phyloP scores from a whole-genome alignment of 345 rosid species.

The Arabis alpina region DNA sequence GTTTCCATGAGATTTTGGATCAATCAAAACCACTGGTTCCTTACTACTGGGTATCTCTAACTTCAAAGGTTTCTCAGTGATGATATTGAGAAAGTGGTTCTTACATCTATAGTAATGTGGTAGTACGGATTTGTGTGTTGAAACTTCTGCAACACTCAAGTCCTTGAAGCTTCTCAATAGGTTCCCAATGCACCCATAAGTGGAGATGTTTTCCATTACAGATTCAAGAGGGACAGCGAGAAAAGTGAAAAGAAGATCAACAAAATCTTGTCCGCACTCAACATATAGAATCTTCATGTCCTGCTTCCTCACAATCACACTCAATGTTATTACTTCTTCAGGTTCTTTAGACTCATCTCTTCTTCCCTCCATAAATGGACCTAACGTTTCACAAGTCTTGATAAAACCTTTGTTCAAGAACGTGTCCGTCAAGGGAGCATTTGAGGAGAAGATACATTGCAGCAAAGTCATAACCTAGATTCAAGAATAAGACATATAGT shows the following conservation, averaged over 20 bases:
- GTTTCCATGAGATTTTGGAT: neutral
- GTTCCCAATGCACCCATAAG: slow-evolving; percentile 21
- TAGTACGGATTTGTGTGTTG: neutral
- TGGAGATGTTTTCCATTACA: neutral
- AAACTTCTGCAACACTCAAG: neutral
- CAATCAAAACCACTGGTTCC: neutral
- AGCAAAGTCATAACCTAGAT: slow-evolving; percentile 27
- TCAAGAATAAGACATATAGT: neutral
- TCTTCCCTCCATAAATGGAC: neutral
- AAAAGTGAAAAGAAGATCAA: slow-evolving; percentile 26
- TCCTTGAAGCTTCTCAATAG: slow-evolving; percentile 14
- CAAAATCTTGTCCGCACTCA: slow-evolving; percentile 31
- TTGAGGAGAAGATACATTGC: slow-evolving; percentile 9
- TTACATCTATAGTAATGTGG: neutral
- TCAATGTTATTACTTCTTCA: slow-evolving; percentile 1
- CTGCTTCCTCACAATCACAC: neutral
- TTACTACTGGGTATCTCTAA: fast-evolving
- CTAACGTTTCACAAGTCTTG: neutral
- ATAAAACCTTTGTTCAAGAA: slow-evolving; percentile 16
- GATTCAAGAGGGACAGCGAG: slow-evolving; percentile 4
- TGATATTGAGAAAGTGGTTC: neutral
- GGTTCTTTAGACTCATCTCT: neutral
- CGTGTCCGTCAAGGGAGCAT: slow-evolving; percentile 33
- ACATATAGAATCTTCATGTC: slow-evolving; percentile 2
- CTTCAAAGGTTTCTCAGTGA: neutral